Evolutionary conservation across 768 basidiomycete species (phyloP).

Genomic region (Phanerochaete carnosa): DNA sequence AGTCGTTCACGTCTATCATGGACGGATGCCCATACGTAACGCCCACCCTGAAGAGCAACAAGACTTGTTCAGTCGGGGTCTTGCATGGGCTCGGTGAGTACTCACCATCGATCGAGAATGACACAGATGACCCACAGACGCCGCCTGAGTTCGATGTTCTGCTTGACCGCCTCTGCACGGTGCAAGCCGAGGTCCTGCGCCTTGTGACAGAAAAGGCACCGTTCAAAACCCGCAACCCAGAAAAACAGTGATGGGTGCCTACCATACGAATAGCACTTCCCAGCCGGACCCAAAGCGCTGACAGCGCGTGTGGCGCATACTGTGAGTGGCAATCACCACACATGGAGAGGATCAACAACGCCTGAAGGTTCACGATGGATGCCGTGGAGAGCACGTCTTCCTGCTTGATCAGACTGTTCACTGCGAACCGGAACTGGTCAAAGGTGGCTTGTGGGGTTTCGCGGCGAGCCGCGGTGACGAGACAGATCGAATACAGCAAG

Average conservation of each 20-base stretch:
- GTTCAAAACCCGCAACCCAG: neutral
- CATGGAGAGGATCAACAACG: slow-evolving; percentile 82
- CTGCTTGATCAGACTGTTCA: slow-evolving; percentile 81
- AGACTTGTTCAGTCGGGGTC: neutral
- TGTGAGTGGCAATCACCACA: slow-evolving; percentile 88
- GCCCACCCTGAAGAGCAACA: slow-evolving; percentile 56
- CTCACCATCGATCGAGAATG: slow-evolving; percentile 90
- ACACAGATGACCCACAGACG: slow-evolving; percentile 94
- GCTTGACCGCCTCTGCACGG: slow-evolving; percentile 82
- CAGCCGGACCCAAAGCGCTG: slow-evolving; percentile 81
- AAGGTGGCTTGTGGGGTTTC: slow-evolving; percentile 85
- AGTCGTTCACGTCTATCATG: slow-evolving; percentile 96
- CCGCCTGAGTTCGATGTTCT: slow-evolving; percentile 81
- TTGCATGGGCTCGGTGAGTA: slow-evolving; percentile 13
- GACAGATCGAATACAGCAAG: slow-evolving; percentile 90
- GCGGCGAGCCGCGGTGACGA: slow-evolving; percentile 83
- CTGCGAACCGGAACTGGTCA: slow-evolving; percentile 81
- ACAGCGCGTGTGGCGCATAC: slow-evolving; percentile 81
- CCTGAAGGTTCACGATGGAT: slow-evolving; percentile 83
- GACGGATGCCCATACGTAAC: slow-evolving; percentile 90
- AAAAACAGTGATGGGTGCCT: slow-evolving; percentile 23
- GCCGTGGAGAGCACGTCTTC: slow-evolving; percentile 91
- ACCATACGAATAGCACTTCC: slow-evolving; percentile 95
- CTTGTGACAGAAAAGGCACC: slow-evolving; percentile 33
- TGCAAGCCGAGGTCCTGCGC: slow-evolving; percentile 97